Base-by-base conservation (phyloP, 805 yeast genomes). In the Metschnikowia lachancei region DNA sequence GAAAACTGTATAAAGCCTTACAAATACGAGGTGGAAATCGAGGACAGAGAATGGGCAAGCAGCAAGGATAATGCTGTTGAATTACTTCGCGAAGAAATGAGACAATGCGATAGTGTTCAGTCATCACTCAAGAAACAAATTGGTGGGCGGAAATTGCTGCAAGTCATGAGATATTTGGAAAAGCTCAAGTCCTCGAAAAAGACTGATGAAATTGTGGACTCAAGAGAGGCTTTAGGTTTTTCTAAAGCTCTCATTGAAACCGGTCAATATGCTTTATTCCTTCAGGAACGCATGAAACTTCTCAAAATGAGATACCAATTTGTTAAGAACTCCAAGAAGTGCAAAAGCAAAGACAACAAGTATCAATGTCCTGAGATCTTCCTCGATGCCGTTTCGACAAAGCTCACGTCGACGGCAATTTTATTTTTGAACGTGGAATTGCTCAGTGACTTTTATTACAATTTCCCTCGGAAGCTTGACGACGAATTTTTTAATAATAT, bases 1-100 rank as follows among this genome's bases (percentile, higher is more conserved):
- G 99, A 94, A 60, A 94, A 95, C 65, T 91, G 98, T 69, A 92
- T 94, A 59, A 94, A 94, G 64, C 99, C 99, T 2, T 94, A 85
- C 71, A 94, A 94, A 69, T 94, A 92, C 64, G 99, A 94, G 61
- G 91, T 94, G 49, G 99, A 94, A 60, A 80, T 94, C 40, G 98
- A 94, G 61, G 96, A 91, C 56, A 76, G 97, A 33, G 99, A 94
- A 64, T 94, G 99, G 99, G 68, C 72, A 26, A 61, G 77, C 7
- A 83, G 96, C 32, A 80, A 87, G 49, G 95, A 87, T 28, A 95
- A 87, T 60, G 78, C 97, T 0, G 77, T 81, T 11, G 70, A 69
- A 18, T 65, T 94, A 46, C 64, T 94, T 46, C 84, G 82, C 58
- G 97, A 94, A 62, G 99, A 94, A 66, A 66, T 88, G 49, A 73